Conservation (phyloP, 2,329 filamentous ascomycete species). For the Phyllosticta paracitricarpa region DNA sequence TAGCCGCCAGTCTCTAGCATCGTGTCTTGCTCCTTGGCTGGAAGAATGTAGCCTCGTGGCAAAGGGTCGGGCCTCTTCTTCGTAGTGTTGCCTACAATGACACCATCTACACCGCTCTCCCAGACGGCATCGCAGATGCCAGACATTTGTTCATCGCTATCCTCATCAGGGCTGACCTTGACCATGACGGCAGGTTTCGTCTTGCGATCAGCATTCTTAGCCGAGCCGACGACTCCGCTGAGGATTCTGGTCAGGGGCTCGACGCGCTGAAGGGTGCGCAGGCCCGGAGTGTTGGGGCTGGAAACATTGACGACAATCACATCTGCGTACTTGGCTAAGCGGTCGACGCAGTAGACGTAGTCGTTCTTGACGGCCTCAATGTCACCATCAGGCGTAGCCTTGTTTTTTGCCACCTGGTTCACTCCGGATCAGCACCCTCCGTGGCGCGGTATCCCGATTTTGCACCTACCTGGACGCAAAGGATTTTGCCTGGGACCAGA, state of each 20-base stretch:
- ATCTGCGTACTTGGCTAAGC: slow-evolving; percentile 79
- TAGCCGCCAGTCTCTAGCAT: slow-evolving; percentile 76
- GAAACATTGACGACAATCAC: slow-evolving; percentile 98
- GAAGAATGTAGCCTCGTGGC: slow-evolving; percentile 55
- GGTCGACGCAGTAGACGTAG: slow-evolving; percentile 82
- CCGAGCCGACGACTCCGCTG: slow-evolving; percentile 71
- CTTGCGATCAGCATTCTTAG: slow-evolving; percentile 56
- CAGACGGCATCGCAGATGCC: slow-evolving; percentile 83
- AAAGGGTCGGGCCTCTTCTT: slow-evolving; percentile 66
- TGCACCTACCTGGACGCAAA: slow-evolving; percentile 60
- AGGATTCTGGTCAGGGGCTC: slow-evolving; percentile 76
- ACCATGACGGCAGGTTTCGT: slow-evolving; percentile 83
- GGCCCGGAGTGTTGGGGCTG: slow-evolving; percentile 87
- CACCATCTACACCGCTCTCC: slow-evolving; percentile 77
- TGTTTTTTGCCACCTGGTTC: slow-evolving; percentile 75
- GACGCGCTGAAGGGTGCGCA: slow-evolving; percentile 75
- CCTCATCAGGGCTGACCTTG: slow-evolving; percentile 94
- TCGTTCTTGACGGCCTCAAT: slow-evolving; percentile 67
- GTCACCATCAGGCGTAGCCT: slow-evolving; percentile 75
- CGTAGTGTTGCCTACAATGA: slow-evolving; percentile 97
- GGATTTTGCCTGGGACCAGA: slow-evolving; percentile 60
- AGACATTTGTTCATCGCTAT: slow-evolving; percentile 70
- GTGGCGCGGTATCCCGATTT: neutral
- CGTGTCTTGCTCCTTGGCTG: slow-evolving; percentile 54
- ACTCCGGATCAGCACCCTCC: neutral